phyloP scores from a whole-genome alignment of 805 yeast species.

The Ogataea populi-albae region DNA sequence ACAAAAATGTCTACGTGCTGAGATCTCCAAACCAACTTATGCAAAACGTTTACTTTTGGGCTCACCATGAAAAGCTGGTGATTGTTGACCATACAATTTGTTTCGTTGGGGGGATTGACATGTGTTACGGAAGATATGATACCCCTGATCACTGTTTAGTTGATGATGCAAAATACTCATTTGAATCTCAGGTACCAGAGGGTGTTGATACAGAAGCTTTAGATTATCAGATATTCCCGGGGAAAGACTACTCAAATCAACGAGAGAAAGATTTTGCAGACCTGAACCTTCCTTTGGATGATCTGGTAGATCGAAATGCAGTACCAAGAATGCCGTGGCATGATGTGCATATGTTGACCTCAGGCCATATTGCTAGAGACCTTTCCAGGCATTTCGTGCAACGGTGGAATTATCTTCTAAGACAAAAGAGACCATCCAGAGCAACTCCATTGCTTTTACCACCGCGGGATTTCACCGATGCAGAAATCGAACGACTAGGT shows the following conservation, averaged over 20 bases:
- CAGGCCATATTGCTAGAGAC: constrained; percentile 94
- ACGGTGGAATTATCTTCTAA: constrained; percentile 90
- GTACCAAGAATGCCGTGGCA: constrained; percentile 99
- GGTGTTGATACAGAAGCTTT: constrained; percentile 25
- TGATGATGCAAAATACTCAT: constrained; percentile 56
- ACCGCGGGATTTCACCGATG: constrained; percentile 79
- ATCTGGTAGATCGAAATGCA: constrained; percentile 78
- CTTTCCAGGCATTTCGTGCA: constrained; percentile 92
- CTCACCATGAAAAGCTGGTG: constrained; percentile 94
- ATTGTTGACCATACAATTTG: constrained; percentile 85
- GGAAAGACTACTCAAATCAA: constrained; percentile 96
- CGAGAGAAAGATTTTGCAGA: constrained; percentile 82
- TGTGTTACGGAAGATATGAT: constrained; percentile 94
- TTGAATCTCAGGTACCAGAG: constrained; percentile 23
- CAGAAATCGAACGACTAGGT: constrained; percentile 60
- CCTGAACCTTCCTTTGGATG: constrained; percentile 82
- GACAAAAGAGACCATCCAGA: constrained; percentile 94
- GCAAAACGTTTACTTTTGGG: constrained; percentile 96
- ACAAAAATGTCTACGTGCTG: constrained; percentile 82
- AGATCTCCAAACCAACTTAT: constrained; percentile 94
- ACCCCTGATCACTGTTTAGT: constrained; percentile 90
- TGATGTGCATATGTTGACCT: constrained; percentile 93
- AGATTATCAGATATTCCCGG: constrained; percentile 76
- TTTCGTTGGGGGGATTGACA: constrained; percentile 92
- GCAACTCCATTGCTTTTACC: constrained; percentile 90